Evolutionary conservation across 2,329 filamentous ascomycete species (phyloP).

Genomic region (Remersonia thermophila): DNA sequence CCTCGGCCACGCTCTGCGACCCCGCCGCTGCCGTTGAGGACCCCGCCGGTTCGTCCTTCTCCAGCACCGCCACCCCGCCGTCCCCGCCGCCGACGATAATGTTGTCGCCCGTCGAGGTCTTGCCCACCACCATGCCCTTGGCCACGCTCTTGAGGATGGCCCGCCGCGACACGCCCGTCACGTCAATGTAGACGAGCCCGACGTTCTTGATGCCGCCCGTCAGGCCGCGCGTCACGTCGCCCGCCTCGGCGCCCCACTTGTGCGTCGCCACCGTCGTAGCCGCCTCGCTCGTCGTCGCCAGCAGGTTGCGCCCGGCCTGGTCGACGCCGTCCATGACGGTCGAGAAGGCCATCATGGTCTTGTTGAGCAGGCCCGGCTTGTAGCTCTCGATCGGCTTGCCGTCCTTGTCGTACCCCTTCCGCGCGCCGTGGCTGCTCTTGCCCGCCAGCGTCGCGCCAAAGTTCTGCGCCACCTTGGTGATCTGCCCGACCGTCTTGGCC

Average conservation of each 20-base stretch:
- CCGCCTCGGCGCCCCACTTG: conserved; percentile 76
- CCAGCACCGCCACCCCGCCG: conserved; percentile 17
- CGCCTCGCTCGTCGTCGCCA: conserved; percentile 63
- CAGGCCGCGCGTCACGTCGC: conserved; percentile 60
- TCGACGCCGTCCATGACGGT: conserved; percentile 92
- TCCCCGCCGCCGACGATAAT: conserved; percentile 59
- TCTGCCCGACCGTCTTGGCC: conserved; percentile 74
- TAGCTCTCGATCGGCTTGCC: conserved; percentile 54
- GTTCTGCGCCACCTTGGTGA: conserved; percentile 78
- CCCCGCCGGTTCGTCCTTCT: conserved; percentile 7
- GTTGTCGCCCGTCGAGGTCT: conserved; percentile 60
- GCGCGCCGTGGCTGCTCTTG: conserved; percentile 33
- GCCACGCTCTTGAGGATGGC: conserved; percentile 91
- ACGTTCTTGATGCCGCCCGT: conserved; percentile 91
- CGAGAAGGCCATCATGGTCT: conserved; percentile 90
- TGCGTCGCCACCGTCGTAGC: conserved; percentile 81
- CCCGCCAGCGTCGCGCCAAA: conserved; percentile 64
- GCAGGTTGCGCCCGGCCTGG: conserved; percentile 66
- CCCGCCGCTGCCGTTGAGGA: conserved; percentile 7
- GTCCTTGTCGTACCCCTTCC: conserved; percentile 54
- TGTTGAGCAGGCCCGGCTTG: conserved; percentile 89
- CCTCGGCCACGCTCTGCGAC: conserved; percentile 13
- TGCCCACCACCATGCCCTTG: conserved; percentile 88
- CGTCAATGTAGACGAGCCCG: conserved; percentile 92
- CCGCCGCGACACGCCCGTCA: conserved; percentile 76